phyloP scores from a whole-genome alignment of 306 rosid species.

The Fragaria nilgerrensis region DNA sequence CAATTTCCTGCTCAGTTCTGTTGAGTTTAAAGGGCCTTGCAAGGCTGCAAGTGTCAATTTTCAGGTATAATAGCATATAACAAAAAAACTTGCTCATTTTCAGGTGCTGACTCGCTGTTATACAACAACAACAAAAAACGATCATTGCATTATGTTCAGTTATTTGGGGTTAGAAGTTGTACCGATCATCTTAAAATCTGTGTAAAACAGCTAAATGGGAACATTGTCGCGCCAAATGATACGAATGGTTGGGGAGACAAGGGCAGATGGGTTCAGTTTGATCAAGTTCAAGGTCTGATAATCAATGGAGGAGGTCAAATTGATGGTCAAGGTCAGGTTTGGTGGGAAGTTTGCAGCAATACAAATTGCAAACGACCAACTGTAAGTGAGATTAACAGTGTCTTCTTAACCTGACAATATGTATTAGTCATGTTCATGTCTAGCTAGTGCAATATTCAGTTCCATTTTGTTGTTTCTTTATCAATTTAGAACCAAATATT shows the following conservation, averaged over 20 bases:
- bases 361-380: conserved; percentile 16
- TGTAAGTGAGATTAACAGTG: conserved; percentile 18
- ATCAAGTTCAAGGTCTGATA: conserved; percentile 19
- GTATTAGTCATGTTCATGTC: background rate
- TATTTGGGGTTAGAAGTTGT: background rate
- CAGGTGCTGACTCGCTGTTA: background rate
- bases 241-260: conserved; percentile 13
- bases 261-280: conserved; percentile 26
- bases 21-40: conserved; percentile 52
- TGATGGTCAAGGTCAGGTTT: conserved; percentile 50
- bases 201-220: conserved; percentile 26
- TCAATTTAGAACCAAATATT: background rate
- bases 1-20: conserved; percentile 39
- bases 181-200: background rate
- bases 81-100: background rate
- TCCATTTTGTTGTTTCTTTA: too few species aligned
- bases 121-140: background rate
- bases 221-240: conserved; percentile 28
- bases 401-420: background rate
- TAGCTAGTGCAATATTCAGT: background rate
- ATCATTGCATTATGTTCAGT: background rate
- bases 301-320: conserved; percentile 39
- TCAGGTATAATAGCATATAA: conserved; percentile 19
- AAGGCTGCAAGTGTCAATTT: conserved; percentile 26
- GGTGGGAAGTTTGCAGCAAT: conserved; percentile 35